Percentiles rank a stretch among this genome's conserved stretches.
These are phyloP conservation scores for Phytophthora agathidicida DNA, from an alignment of 352 stramenopile species.

Conservation along the genomic window DNA sequence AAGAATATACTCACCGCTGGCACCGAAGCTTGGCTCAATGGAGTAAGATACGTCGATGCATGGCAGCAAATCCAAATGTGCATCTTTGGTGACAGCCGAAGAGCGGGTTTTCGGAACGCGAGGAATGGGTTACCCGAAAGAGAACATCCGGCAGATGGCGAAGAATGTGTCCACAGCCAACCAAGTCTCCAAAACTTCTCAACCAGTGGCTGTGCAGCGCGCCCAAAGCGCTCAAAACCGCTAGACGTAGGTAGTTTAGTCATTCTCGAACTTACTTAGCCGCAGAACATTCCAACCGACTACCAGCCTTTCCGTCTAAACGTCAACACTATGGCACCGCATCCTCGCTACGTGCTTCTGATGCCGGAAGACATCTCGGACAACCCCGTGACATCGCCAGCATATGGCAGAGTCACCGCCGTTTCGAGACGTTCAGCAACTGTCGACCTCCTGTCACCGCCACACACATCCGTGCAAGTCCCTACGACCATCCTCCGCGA, in stretches of 20 bases:
- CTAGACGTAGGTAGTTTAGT: no score
- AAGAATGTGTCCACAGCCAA: background rate
- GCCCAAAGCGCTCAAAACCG: no score
- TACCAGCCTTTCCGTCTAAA: background rate
- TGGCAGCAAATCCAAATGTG: no score
- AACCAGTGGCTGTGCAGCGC: no score
- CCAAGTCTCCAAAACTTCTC: background rate
- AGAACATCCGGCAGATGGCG: background rate
- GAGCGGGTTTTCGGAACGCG: background rate
- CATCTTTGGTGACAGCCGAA: constrained; percentile 5
- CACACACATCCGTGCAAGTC: background rate
- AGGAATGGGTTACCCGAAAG: background rate
- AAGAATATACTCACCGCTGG: no score
- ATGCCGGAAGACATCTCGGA: background rate
- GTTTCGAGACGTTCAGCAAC: background rate
- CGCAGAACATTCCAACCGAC: background rate
- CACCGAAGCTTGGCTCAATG: no score
- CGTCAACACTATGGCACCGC: background rate
- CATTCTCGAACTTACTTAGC: background rate
- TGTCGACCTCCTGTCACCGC: background rate
- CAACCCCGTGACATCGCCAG: background rate
- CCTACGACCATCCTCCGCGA: background rate
- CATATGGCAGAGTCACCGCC: background rate
- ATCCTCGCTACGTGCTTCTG: background rate
- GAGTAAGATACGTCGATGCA: no score